Evolutionary conservation across 208 protist genomes (phyloP).

Genomic region (Phytomonas sp.): DNA sequence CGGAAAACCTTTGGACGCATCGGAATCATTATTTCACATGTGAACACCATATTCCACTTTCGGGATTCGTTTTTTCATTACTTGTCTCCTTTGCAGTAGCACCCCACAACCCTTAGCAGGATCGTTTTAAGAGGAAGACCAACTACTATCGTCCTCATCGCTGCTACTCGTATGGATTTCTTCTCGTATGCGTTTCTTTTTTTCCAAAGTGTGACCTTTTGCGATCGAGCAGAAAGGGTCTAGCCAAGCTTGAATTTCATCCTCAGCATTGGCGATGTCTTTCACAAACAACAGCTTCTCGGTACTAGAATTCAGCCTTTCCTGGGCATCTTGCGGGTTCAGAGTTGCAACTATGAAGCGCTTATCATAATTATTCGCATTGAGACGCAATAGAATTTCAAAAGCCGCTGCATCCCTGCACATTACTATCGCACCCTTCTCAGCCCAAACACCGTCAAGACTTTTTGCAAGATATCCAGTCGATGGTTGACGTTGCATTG

Average conservation of each 20-base stretch:
- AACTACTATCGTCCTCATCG: background rate
- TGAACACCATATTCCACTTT: background rate
- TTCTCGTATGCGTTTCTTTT: background rate
- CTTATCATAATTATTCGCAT: constrained; percentile 14
- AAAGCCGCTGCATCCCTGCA: constrained; percentile 25
- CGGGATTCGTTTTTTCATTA: background rate
- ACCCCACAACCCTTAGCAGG: background rate
- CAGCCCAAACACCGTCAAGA: constrained; percentile 6
- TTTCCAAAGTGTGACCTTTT: background rate
- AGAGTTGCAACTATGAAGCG: background rate
- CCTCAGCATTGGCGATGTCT: constrained; percentile 8
- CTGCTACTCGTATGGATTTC: background rate
- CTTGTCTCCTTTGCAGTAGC: background rate
- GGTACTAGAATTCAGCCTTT: background rate
- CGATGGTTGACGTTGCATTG: background rate
- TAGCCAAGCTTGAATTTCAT: constrained; percentile 21
- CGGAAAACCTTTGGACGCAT: background rate
- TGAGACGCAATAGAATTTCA: constrained; percentile 24
- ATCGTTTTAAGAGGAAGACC: background rate
- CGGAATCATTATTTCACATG: background rate
- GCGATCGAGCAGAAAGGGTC: constrained; percentile 15
- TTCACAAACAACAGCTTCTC: constrained; percentile 19
- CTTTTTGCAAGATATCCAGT: background rate
- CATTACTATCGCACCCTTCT: constrained; percentile 21
- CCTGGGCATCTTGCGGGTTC: background rate